Base-by-base conservation (phyloP, 352 stramenopile genomes). In the Pythium brachiatum region DNA sequence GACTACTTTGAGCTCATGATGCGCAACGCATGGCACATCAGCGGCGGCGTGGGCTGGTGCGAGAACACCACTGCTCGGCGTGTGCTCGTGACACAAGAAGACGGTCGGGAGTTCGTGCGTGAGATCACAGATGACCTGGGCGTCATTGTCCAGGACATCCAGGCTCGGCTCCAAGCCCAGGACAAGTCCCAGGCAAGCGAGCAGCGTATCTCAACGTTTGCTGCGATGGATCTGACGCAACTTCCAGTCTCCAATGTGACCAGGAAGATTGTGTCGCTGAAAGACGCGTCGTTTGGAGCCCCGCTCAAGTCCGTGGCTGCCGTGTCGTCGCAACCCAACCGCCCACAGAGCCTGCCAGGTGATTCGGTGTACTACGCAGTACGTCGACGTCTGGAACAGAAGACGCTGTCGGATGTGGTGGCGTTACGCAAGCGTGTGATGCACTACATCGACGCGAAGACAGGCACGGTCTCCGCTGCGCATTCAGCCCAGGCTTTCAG, bases 1-100 rank as follows among this genome's bases (percentile, higher is more conserved):
- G 86, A 96, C 55, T 95, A 92, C 54, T 97, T 97, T 59, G 88
- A 96, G 67, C 72, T 94, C 25, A 96, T 97, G 81, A 90, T 97
- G 65, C 85, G 88, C 64, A 97, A 90, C 50, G 86, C 80, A 21
- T 88, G 78, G 76, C 76, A 88, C 32, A 81, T 92, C 38, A 74
- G 65, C 26, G 75, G 76, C 8, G 83, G 83, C 7, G 46, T 59
- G 12, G 85, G 84, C 39, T 75, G 66, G 68, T 70, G 63, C 44
- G 79, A 48, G 12, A 94, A 94, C 66, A 85, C 83, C 23, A 82
- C 69, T 3, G 89, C 75, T 21, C 70, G 73, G 0, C 68, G 84
- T 2, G 84, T 94, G 36, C 65, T 93, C 2, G 84, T 94, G 27
- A 91, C 79, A 15, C 62, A 73, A 13, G 62, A 64, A 0, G 78